Evolutionary conservation across 2,329 filamentous ascomycete genomes (phyloP), one percentile per base, ranked within the genome.

Genomic region (Hymenoscyphus scutula): DNA sequence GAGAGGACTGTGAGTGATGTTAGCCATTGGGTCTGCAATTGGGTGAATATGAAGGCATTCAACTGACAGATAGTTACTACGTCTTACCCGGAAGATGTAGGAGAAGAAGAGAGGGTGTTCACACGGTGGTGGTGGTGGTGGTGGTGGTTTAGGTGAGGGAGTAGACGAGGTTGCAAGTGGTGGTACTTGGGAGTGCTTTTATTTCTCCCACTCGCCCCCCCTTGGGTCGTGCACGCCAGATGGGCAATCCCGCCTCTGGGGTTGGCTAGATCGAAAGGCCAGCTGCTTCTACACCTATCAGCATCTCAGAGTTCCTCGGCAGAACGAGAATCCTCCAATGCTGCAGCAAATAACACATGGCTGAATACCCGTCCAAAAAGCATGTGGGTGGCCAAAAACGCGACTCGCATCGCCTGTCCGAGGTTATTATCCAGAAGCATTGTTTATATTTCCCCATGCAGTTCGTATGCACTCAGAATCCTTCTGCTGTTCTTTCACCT

Each of bases 1-100:
- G n/a, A n/a, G n/a, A 53, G 57, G n/a, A 32, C 59, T 61, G 29
- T 8, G 25, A 7, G 23, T n/a, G 25, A 32, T 38, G 29, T 61
- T 58, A 61, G 59, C 53, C 34, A 53, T 61, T 57, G 54, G 8
- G 48, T 37, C 51, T 25, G 19, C 19, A 13, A 51, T 23, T 25
- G 3, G 19, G 19, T 51, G 45, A 51, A 51, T 51, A 23, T 13
- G 45, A 51, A 19, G 45, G 45, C 2, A 51, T 4, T 15, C 10
- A 11, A 51, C 45, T 51, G 19, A 51, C 45, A 25, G 19, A 2
- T 51, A 23, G 45, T 5, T 51, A 25, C 45, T 51, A 23, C 45
- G 19, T 51, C 45, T 48, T 51, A 51, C 45, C 45, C 10, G n/a
- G 8, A 25, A 51, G 45, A 13, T 23, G n/a, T 51, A 51, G 45